These are phyloP conservation scores for Pseudocercospora vitis DNA, from an alignment of 2,329 filamentous ascomycete genomes.

Conservation along the genomic window DNA sequence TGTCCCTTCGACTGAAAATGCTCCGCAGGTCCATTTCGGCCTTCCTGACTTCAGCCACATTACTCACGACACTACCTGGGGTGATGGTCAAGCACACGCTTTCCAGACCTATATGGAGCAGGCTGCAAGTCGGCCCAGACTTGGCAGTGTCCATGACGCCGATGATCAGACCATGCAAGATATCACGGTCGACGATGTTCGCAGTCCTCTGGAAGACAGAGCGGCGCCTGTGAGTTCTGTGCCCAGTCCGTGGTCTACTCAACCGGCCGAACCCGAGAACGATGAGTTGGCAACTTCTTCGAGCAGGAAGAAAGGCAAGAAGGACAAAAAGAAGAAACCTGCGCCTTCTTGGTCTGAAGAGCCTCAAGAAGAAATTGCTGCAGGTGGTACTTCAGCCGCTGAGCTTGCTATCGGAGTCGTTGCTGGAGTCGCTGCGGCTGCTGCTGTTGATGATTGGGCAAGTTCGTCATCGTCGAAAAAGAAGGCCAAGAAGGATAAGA, in stretches of 20 bases:
- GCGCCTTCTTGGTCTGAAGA: slow-evolving; percentile 14
- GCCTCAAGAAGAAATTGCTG: neutral
- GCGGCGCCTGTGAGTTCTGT: neutral
- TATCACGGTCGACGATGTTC: neutral
- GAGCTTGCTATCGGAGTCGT: neutral
- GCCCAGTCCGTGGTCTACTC: neutral
- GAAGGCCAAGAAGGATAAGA: slow-evolving; percentile 45
- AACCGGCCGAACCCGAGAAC: neutral
- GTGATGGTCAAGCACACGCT: slow-evolving; percentile 24
- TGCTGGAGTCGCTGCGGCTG: neutral
- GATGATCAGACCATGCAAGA: neutral
- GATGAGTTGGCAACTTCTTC: slow-evolving; percentile 1
- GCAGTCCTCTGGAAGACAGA: neutral
- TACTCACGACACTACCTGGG: slow-evolving; percentile 20
- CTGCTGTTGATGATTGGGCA: slow-evolving; percentile 1
- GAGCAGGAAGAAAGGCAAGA: slow-evolving; percentile 34
- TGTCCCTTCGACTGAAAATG: neutral
- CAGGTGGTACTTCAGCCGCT: neutral
- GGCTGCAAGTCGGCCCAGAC: neutral
- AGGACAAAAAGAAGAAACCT: slow-evolving; percentile 23
- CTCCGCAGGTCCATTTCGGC: slow-evolving; percentile 18
- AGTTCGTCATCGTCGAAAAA: slow-evolving; percentile 26
- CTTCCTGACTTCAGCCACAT: slow-evolving; percentile 22
- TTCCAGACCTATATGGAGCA: slow-evolving; percentile 23
- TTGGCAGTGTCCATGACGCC: neutral